Conservation (phyloP, 495 filamentous ascomycete species). For the Lepraria neglecta region DNA sequence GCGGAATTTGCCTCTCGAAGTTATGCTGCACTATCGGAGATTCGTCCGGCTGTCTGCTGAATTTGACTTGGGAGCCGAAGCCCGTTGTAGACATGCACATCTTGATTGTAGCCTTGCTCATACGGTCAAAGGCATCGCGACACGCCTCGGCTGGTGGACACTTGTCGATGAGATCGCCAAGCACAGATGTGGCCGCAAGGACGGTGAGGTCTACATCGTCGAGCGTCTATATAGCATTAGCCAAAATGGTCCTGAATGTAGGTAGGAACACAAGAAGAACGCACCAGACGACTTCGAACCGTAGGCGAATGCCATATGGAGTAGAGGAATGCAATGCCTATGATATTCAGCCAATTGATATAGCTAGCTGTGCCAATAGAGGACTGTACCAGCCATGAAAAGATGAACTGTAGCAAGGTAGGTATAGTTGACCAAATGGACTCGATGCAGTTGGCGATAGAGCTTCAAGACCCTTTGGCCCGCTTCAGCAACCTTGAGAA, state of each 20-base stretch:
- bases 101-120: slow-evolving; percentile 87
- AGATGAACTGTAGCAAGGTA: slow-evolving; percentile 95
- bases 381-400: slow-evolving; percentile 76
- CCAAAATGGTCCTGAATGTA: neutral
- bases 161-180: slow-evolving; percentile 67
- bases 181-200: slow-evolving; percentile 85
- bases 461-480: slow-evolving; percentile 86
- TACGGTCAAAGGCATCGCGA: slow-evolving; percentile 89
- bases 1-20: slow-evolving; percentile 19
- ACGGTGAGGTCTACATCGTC: slow-evolving; percentile 96
- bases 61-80: slow-evolving; percentile 53
- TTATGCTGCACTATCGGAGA: slow-evolving; percentile 20
- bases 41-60: slow-evolving; percentile 26
- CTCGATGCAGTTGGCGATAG: slow-evolving; percentile 82
- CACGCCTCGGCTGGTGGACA: slow-evolving; percentile 80
- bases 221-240: slow-evolving; percentile 53
- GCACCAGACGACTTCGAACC: slow-evolving; percentile 75
- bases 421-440: slow-evolving; percentile 89
- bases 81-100: slow-evolving; percentile 83
- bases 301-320: slow-evolving; percentile 93
- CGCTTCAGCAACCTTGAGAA: slow-evolving; percentile 88
- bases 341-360: slow-evolving; percentile 9
- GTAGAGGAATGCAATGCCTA: slow-evolving; percentile 89
- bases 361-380: neutral
- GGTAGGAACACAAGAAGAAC: slow-evolving; percentile 28